phyloP scores from a whole-genome alignment of 2,329 filamentous ascomycete species.

The Calonectria crousiana region DNA sequence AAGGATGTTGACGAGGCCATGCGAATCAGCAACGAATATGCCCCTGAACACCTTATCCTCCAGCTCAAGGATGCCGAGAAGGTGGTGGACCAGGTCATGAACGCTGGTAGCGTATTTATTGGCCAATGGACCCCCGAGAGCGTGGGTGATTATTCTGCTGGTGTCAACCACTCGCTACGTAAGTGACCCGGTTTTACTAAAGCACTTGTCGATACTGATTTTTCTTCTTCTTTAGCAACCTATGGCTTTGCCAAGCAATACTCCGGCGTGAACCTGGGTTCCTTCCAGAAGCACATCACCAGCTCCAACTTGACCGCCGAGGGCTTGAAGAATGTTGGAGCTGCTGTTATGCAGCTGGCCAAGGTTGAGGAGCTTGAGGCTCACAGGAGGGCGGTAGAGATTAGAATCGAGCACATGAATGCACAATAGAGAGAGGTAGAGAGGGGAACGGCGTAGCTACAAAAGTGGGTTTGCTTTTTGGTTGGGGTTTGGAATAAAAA shows the following conservation, averaged over 20 bases:
- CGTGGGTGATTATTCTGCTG: slow-evolving; percentile 97
- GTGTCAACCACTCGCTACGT: slow-evolving; percentile 98
- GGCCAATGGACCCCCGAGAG: slow-evolving; percentile 97
- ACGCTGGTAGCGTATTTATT: slow-evolving; percentile 96
- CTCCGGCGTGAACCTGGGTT: slow-evolving; percentile 94
- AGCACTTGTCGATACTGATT: slow-evolving; percentile 29
- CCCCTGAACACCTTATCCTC: slow-evolving; percentile 95
- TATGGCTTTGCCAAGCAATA: slow-evolving; percentile 99
- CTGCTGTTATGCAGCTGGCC: slow-evolving; percentile 93
- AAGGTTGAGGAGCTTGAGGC: slow-evolving; percentile 96
- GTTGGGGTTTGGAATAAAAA: slow-evolving; percentile 20
- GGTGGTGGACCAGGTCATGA: slow-evolving; percentile 83
- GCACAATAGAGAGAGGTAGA: slow-evolving; percentile 39
- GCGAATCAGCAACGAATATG: slow-evolving; percentile 90
- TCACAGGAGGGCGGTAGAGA: slow-evolving; percentile 89
- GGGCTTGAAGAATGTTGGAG: slow-evolving; percentile 86
- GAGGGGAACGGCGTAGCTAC: slow-evolving; percentile 29
- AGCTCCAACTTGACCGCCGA: slow-evolving; percentile 89
- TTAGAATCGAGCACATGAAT: slow-evolving; percentile 73
- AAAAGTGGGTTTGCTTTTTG: slow-evolving; percentile 21
- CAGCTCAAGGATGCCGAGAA: slow-evolving; percentile 84
- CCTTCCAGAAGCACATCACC: slow-evolving; percentile 98
- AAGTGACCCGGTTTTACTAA: slow-evolving; percentile 60
- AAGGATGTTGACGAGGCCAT: slow-evolving; percentile 79
- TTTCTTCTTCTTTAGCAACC: slow-evolving; percentile 72